Evolutionary conservation across 1,139 yeast genomes (phyloP).

Genomic region (Debaryomyces fabryi): DNA sequence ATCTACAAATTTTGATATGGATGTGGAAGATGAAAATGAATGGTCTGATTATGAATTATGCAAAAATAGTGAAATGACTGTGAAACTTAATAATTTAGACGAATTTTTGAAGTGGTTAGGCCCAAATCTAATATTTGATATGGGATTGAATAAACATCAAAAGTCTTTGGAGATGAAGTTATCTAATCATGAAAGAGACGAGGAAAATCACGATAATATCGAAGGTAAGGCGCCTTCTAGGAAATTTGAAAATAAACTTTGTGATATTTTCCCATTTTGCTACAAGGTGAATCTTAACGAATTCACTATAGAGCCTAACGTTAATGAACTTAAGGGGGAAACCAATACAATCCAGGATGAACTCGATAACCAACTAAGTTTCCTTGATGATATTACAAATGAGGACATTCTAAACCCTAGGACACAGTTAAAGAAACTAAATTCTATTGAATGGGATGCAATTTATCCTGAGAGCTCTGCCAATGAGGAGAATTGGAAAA

Average conservation of each 20-base stretch:
- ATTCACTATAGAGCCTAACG: slow-evolving; percentile 29
- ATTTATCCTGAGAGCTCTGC: slow-evolving; percentile 19
- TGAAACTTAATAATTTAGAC: slow-evolving; percentile 31
- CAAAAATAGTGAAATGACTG: slow-evolving; percentile 34
- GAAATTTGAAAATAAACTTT: slow-evolving; percentile 23
- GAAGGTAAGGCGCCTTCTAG: slow-evolving; percentile 16
- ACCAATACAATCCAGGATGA: slow-evolving; percentile 18
- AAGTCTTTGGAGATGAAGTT: slow-evolving; percentile 16
- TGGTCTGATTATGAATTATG: slow-evolving; percentile 35
- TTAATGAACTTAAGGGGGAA: slow-evolving; percentile 15
- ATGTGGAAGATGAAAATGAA: slow-evolving; percentile 40
- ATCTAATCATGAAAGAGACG: slow-evolving; percentile 13
- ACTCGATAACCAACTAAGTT: slow-evolving; percentile 37
- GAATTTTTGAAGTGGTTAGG: slow-evolving; percentile 38
- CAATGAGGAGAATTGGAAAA: slow-evolving; percentile 24
- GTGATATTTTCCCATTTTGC: slow-evolving; percentile 34
- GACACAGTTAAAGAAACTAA: slow-evolving; percentile 29
- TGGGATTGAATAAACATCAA: slow-evolving; percentile 29
- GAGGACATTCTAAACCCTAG: slow-evolving; percentile 32
- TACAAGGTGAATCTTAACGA: slow-evolving; percentile 39
- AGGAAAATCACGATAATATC: slow-evolving; percentile 5
- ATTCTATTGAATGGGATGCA: slow-evolving; percentile 41
- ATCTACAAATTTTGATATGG: slow-evolving; percentile 35
- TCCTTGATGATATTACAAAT: slow-evolving; percentile 43
- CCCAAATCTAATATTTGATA: slow-evolving; percentile 41